Conservation (phyloP, 805 yeast species). For the Helenozyma rhizophorensis region DNA sequence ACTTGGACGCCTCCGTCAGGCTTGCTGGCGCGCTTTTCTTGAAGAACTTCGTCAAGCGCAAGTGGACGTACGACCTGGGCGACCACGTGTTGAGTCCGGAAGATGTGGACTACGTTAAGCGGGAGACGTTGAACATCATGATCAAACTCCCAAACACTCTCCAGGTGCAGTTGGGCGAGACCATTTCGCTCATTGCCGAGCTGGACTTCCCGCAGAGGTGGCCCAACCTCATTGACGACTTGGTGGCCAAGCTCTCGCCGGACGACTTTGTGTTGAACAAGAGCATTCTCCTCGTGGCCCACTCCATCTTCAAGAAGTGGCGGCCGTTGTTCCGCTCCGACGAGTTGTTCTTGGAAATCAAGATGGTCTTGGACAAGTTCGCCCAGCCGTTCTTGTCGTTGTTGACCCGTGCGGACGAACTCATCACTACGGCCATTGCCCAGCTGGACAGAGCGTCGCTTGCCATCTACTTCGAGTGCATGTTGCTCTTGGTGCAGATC, state of each 20-base stretch:
- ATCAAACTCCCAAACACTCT: slow-evolving; percentile 70
- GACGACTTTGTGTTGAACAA: slow-evolving; percentile 72
- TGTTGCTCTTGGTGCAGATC: slow-evolving; percentile 69
- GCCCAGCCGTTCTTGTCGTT: slow-evolving; percentile 72
- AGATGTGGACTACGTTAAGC: slow-evolving; percentile 67
- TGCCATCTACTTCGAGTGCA: slow-evolving; percentile 58
- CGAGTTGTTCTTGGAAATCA: slow-evolving; percentile 81
- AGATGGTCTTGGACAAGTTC: slow-evolving; percentile 80
- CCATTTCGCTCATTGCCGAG: slow-evolving; percentile 89
- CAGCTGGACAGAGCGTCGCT: slow-evolving; percentile 47
- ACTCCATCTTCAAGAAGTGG: slow-evolving; percentile 95
- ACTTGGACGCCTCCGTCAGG: slow-evolving; percentile 53
- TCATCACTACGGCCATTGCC: slow-evolving; percentile 45
- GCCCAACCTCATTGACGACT: slow-evolving; percentile 70
- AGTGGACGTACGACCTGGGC: slow-evolving; percentile 91
- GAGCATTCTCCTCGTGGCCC: slow-evolving; percentile 88
- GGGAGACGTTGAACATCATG: slow-evolving; percentile 83
- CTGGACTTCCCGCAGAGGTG: slow-evolving; percentile 92
- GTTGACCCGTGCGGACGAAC: slow-evolving; percentile 60
- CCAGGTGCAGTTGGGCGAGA: slow-evolving; percentile 93
- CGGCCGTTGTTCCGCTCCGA: slow-evolving; percentile 90
- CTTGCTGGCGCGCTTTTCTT: slow-evolving; percentile 88
- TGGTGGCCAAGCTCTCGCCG: slow-evolving; percentile 60
- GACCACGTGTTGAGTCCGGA: slow-evolving; percentile 53
- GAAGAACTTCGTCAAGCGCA: slow-evolving; percentile 78